Conservation (phyloP, 1,284 basidiomycete genomes). For the Entoloma clypeatum region DNA sequence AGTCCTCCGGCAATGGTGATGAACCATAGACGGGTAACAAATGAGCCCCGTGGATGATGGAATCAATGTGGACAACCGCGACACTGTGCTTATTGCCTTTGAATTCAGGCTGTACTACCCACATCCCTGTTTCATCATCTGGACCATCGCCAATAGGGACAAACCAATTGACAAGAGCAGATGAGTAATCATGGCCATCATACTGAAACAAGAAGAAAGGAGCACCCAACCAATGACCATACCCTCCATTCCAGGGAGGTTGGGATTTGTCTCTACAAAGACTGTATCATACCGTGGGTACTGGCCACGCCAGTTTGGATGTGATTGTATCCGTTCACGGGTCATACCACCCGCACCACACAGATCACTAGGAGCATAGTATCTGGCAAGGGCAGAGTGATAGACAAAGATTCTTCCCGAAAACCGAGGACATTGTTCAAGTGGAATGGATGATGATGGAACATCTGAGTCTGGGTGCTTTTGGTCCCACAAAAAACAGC, state of each 20-base stretch:
- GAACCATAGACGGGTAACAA: no score
- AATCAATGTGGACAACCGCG: no score
- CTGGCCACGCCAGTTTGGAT: conserved; percentile 1
- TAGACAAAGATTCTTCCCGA: conserved; percentile 5
- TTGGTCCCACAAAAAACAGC: conserved; percentile 4
- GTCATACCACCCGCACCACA: conserved; percentile 6
- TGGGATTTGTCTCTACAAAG: conserved; percentile 1
- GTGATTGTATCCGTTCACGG: conserved; percentile 3
- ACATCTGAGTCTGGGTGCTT: background rate
- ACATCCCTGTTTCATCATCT: conserved; percentile 21
- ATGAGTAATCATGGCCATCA: conserved; percentile 7
- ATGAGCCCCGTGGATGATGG: no score
- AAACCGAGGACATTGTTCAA: conserved; percentile 2
- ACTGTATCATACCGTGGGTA: conserved; percentile 3
- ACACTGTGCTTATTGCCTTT: no score
- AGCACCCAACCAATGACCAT: conserved; percentile 13
- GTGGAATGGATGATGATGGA: background rate
- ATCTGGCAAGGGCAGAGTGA: conserved; percentile 8
- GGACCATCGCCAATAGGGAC: conserved; percentile 14
- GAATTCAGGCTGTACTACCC: no score
- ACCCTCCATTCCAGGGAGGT: conserved; percentile 4
- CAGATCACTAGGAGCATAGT: conserved; percentile 9
- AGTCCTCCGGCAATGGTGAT: no score
- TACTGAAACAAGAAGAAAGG: conserved; percentile 18
- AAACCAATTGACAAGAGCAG: conserved; percentile 22